These are phyloP conservation scores for Aspergillus brunneoviolaceus DNA, from an alignment of 2,329 filamentous ascomycete species.

Conservation along the genomic window DNA sequence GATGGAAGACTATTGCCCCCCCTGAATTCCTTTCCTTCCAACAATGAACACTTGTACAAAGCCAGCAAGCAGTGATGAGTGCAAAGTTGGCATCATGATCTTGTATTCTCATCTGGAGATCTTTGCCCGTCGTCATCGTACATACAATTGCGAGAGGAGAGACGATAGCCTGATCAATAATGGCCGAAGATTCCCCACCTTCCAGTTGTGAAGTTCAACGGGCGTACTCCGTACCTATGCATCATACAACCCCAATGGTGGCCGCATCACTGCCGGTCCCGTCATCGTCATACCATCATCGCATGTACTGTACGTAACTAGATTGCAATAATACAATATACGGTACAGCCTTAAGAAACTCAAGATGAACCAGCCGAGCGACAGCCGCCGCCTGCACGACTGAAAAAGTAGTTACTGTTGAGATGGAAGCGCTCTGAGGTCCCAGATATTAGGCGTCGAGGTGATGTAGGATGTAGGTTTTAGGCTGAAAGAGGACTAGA, in stretches of 20 bases:
- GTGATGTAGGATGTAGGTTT: slow-evolving; percentile 4
- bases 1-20: not conserved
- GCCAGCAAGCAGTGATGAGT: not conserved
- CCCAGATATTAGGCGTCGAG: slow-evolving; percentile 11
- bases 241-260: not conserved
- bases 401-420: not conserved
- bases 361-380: not conserved
- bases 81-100: not conserved
- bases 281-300: not conserved
- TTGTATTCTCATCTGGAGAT: not conserved
- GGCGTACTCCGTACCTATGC: not conserved
- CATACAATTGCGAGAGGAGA: slow-evolving; percentile 1
- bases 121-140: not conserved
- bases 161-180: not conserved
- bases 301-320: not conserved
- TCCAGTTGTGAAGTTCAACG: not conserved
- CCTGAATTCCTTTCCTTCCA: slow-evolving; percentile 1
- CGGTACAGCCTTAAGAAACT: too few relatives aligned
- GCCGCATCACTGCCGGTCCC: not conserved
- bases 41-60: slow-evolving; percentile 5
- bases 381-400: slow-evolving; percentile 7
- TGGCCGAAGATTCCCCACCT: not conserved
- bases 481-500: slow-evolving; percentile 15
- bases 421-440: not conserved
- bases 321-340: not conserved